Evolutionary conservation across 495 filamentous ascomycete genomes (phyloP).

Genomic region (Astrothelium subdiscretum): DNA sequence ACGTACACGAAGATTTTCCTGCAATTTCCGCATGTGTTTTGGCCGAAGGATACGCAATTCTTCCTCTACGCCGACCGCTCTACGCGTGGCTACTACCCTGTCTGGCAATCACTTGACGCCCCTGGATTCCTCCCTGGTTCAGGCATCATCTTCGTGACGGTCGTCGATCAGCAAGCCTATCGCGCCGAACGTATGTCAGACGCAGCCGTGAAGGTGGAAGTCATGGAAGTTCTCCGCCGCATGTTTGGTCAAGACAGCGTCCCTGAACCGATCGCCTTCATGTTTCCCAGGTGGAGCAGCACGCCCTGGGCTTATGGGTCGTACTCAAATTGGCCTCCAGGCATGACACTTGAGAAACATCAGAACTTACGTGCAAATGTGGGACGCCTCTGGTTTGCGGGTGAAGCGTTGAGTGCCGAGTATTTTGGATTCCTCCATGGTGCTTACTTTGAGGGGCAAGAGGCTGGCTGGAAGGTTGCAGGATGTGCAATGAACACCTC

Average conservation of each 20-base stretch:
- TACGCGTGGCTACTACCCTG: constrained; percentile 55
- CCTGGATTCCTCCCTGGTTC: constrained; percentile 50
- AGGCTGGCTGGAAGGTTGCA: constrained; percentile 27
- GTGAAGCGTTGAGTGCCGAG: constrained; percentile 56
- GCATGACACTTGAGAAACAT: constrained; percentile 54
- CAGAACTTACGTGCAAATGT: constrained; percentile 63
- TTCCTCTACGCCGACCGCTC: constrained; percentile 57
- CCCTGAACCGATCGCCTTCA: constrained; percentile 56
- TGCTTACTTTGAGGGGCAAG: constrained; percentile 50
- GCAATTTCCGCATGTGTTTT: constrained; percentile 61
- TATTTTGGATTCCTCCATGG: constrained; percentile 68
- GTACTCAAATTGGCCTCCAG: constrained; percentile 64
- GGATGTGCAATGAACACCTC: background rate
- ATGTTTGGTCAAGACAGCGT: constrained; percentile 55
- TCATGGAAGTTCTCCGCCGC: constrained; percentile 47
- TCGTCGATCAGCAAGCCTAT: constrained; percentile 49
- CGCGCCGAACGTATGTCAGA: constrained; percentile 52
- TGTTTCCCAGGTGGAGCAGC: constrained; percentile 58
- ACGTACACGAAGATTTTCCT: constrained; percentile 75
- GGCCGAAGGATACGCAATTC: constrained; percentile 54
- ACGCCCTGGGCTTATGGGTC: constrained; percentile 57
- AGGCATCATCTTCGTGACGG: constrained; percentile 61
- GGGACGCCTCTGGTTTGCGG: constrained; percentile 55
- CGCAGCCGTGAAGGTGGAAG: constrained; percentile 46
- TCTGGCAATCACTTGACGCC: constrained; percentile 55